phyloP scores from a whole-genome alignment of 1,139 yeast species.

The Chernovozyma aurita region DNA sequence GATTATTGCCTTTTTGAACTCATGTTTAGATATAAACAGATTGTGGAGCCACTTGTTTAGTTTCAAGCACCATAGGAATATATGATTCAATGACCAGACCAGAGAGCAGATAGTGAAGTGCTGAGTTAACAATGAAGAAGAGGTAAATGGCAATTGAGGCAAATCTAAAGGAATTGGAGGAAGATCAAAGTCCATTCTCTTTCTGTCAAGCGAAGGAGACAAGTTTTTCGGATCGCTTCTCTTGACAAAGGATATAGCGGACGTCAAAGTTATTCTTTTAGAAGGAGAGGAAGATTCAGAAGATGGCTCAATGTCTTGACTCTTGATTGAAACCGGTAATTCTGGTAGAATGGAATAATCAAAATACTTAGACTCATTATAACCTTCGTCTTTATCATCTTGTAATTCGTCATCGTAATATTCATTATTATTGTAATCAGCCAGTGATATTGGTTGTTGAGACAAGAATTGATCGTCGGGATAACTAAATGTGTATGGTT shows the following conservation, averaged over 20 bases:
- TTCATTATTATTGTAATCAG: constrained; percentile 4
- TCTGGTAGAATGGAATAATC: constrained; percentile 42
- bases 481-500: not conserved
- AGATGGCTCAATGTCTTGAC: constrained; percentile 5
- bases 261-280: constrained; percentile 16
- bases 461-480: not conserved
- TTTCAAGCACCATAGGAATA: constrained; percentile 48
- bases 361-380: constrained; percentile 15
- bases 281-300: constrained; percentile 11
- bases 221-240: constrained; percentile 7
- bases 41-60: constrained; percentile 51
- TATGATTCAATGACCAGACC: constrained; percentile 37
- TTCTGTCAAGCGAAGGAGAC: constrained; percentile 7
- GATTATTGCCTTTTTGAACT: constrained; percentile 48
- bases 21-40: constrained; percentile 44
- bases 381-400: constrained; percentile 11
- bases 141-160: constrained; percentile 55
- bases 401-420: constrained; percentile 5
- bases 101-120: constrained; percentile 40
- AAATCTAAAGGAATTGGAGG: constrained; percentile 53
- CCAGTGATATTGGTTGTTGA: not conserved
- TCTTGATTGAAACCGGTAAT: constrained; percentile 21
- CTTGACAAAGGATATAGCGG: constrained; percentile 18
- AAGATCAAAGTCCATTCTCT: constrained; percentile 22
- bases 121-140: constrained; percentile 43